Percentiles rank a stretch among this genome's conserved stretches.
phyloP scores from a whole-genome alignment of 78 protist genomes.

The Pelomyxa schiedti region DNA sequence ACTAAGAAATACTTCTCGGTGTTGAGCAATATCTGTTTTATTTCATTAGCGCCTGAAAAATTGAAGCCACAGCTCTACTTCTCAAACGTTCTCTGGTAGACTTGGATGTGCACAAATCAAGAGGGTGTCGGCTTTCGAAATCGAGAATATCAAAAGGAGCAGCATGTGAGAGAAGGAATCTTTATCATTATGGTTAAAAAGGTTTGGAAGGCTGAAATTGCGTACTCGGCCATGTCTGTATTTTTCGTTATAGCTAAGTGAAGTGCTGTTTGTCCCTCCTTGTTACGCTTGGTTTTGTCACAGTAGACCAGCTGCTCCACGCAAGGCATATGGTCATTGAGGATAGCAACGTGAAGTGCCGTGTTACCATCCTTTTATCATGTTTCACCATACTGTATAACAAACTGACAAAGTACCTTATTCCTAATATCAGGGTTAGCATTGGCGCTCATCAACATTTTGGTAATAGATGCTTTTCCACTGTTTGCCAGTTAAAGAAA shows the following conservation, averaged over 20 bases:
- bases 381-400: no score
- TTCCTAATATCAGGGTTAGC: not conserved
- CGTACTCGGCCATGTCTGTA: not conserved
- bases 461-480: not conserved
- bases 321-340: not conserved
- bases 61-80: no score
- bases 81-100: no score
- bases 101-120: no score
- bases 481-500: no score
- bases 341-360: not conserved
- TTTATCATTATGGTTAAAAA: not conserved
- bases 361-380: not conserved
- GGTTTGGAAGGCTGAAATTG: not conserved
- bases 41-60: no score
- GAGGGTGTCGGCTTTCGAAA: not conserved
- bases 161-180: not conserved
- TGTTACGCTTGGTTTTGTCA: not conserved
- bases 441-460: not conserved
- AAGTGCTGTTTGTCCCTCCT: not conserved
- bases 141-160: not conserved
- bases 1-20: not conserved
- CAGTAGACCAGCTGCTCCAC: not conserved
- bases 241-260: not conserved
- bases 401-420: no score
- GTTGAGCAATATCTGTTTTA: not conserved